Conservation (phyloP, 805 yeast species). For the Candida gorgasii region DNA sequence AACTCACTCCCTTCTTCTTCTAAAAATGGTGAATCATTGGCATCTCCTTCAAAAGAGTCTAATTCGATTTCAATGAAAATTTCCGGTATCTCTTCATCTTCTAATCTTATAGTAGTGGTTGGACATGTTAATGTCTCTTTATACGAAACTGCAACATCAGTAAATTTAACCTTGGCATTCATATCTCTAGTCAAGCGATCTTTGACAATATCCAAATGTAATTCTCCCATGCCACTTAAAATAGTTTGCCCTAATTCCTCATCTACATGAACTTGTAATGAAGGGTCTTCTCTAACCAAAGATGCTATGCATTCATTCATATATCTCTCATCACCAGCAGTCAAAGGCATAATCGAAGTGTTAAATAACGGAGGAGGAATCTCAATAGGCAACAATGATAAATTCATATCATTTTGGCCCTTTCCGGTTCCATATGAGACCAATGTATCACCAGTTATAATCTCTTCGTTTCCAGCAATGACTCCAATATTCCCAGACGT, state of each 20-base stretch:
- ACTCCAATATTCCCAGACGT: constrained; percentile 90
- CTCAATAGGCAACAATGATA: constrained; percentile 69
- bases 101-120: constrained; percentile 20
- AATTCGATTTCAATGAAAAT: constrained; percentile 28
- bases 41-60: constrained; percentile 40
- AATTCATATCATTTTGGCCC: constrained; percentile 43
- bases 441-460: constrained; percentile 90
- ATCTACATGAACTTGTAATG: constrained; percentile 67
- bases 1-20: constrained; percentile 42
- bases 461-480: constrained; percentile 66
- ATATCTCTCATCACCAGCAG: constrained; percentile 76
- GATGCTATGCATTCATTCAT: constrained; percentile 69
- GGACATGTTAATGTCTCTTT: constrained; percentile 59
- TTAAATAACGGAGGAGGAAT: constrained; percentile 94
- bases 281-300: constrained; percentile 87
- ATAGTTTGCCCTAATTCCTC: constrained; percentile 89
- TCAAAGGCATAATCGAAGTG: constrained; percentile 76
- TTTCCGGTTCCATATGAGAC: constrained; percentile 57
- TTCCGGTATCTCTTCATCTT: constrained; percentile 20
- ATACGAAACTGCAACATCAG: constrained; percentile 86
- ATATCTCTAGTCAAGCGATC: constrained; percentile 79
- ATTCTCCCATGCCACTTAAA: constrained; percentile 95
- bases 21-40: constrained; percentile 29
- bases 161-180: constrained; percentile 77
- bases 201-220: constrained; percentile 85